Percentiles rank a stretch among this genome's conserved stretches.
Conservation (phyloP, 495 filamentous ascomycete species). For the Penicillium cataractarum region DNA sequence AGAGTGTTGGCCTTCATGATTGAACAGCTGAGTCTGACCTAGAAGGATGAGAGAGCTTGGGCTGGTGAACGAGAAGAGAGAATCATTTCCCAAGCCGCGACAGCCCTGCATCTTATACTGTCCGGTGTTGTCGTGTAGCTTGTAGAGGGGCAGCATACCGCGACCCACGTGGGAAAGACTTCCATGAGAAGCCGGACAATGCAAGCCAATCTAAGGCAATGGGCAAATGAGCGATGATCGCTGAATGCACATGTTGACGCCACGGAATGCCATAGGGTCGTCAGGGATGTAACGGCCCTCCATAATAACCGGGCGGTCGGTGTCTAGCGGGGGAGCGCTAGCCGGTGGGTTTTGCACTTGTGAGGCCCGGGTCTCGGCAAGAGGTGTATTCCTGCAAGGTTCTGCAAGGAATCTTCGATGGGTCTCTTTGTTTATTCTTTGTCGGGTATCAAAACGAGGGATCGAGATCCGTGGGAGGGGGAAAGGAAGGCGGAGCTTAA, state of each 20-base stretch:
- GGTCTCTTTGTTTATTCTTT: not conserved
- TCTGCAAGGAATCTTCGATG: not conserved
- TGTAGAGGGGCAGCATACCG: not conserved
- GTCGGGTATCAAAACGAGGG: not conserved
- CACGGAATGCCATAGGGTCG: conserved; percentile 2
- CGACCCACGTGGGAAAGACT: not conserved
- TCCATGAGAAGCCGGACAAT: not conserved
- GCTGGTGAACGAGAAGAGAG: conserved; percentile 14
- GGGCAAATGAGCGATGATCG: not conserved
- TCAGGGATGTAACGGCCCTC: not conserved
- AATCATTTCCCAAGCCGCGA: conserved; percentile 11
- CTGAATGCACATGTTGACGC: not conserved
- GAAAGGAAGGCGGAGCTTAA: not conserved
- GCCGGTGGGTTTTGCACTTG: not conserved
- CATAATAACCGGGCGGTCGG: not conserved
- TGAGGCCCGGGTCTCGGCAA: not conserved
- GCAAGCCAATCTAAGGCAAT: not conserved
- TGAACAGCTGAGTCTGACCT: conserved; percentile 1
- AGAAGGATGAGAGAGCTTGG: not conserved
- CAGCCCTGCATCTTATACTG: not conserved
- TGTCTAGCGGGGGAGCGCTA: not conserved
- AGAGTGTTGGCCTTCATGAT: conserved; percentile 33
- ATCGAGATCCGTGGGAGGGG: not conserved
- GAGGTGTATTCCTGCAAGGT: not conserved
- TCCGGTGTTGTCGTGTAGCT: not conserved